Percentiles rank a stretch among this genome's conserved stretches.
Evolutionary conservation across 345 rosid species (phyloP).

Genomic region (Pistacia integerrima): DNA sequence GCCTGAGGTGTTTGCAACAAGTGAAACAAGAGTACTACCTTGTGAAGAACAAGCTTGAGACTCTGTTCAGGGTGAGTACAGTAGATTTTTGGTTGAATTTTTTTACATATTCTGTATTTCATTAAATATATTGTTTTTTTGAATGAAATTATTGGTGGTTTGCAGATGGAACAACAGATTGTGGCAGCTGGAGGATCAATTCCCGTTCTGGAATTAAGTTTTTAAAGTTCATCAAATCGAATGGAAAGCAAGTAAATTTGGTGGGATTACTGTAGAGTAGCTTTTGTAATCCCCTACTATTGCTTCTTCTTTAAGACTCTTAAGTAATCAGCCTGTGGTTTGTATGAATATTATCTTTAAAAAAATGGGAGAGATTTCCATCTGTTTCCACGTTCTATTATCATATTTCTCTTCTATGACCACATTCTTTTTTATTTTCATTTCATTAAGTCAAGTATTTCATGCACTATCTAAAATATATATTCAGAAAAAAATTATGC

Average conservation of each 20-base stretch:
- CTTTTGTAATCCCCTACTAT: conserved; percentile 13
- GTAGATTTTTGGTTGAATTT: not conserved
- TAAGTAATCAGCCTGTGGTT: conserved; percentile 23
- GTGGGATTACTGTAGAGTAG: conserved; percentile 26
- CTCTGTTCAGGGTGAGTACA: conserved; percentile 62
- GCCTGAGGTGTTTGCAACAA: conserved; percentile 81
- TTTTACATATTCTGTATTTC: not conserved
- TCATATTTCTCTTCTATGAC: not conserved
- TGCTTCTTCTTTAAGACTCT: conserved; percentile 9
- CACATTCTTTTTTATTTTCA: not conserved
- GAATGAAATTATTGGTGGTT: not conserved
- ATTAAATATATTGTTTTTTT: not conserved
- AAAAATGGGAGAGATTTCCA: conserved; percentile 7
- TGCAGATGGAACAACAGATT: conserved; percentile 90
- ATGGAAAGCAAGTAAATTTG: conserved; percentile 6
- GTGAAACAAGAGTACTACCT: conserved; percentile 76
- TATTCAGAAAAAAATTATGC: not conserved
- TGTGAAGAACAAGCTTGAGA: conserved; percentile 79
- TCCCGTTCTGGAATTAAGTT: conserved; percentile 53
- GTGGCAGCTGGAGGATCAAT: conserved; percentile 84
- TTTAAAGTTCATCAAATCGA: conserved; percentile 25
- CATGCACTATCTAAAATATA: not conserved
- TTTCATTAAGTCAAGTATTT: not conserved
- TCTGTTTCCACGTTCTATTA: conserved; percentile 17
- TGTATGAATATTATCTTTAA: conserved; percentile 19